These are phyloP conservation scores for Trichoderma asperellum DNA, from an alignment of 2,329 filamentous ascomycete genomes.

Conservation along the genomic window DNA sequence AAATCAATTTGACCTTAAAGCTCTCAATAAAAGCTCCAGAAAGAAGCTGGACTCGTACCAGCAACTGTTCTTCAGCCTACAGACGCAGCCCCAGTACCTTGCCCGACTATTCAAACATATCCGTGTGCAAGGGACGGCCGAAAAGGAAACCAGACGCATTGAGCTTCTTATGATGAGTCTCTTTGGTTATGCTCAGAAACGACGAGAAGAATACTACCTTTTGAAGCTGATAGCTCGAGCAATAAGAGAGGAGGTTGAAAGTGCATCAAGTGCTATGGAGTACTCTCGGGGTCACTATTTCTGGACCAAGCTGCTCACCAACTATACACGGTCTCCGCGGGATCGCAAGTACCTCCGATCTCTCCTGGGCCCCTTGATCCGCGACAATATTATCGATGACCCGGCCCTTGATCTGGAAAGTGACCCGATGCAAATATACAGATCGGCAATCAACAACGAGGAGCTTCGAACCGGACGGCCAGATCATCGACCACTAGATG, in stretches of 20 bases:
- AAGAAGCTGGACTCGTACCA: constrained; percentile 97
- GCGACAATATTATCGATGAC: constrained; percentile 91
- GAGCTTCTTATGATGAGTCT: constrained; percentile 95
- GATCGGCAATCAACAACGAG: constrained; percentile 94
- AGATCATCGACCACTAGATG: constrained; percentile 78
- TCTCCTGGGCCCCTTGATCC: constrained; percentile 80
- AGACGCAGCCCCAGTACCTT: constrained; percentile 95
- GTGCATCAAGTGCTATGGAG: constrained; percentile 74
- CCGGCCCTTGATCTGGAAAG: constrained; percentile 90
- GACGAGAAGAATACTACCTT: constrained; percentile 94
- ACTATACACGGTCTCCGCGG: constrained; percentile 87
- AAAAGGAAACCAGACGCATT: constrained; percentile 90
- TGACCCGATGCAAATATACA: constrained; percentile 96
- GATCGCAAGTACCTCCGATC: constrained; percentile 92
- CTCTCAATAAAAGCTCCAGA: constrained; percentile 93
- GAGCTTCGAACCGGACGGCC: constrained; percentile 88
- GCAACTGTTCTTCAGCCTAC: constrained; percentile 94
- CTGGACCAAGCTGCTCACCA: constrained; percentile 83
- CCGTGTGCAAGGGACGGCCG: constrained; percentile 79
- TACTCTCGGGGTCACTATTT: constrained; percentile 90
- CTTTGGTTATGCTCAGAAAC: constrained; percentile 96
- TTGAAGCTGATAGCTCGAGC: constrained; percentile 84
- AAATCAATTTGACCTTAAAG: constrained; percentile 95
- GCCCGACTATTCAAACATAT: constrained; percentile 84
- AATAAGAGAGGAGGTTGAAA: constrained; percentile 82